Base-by-base conservation (phyloP, 441 rosid species). In the Cnidoscolus chayamansa region DNA sequence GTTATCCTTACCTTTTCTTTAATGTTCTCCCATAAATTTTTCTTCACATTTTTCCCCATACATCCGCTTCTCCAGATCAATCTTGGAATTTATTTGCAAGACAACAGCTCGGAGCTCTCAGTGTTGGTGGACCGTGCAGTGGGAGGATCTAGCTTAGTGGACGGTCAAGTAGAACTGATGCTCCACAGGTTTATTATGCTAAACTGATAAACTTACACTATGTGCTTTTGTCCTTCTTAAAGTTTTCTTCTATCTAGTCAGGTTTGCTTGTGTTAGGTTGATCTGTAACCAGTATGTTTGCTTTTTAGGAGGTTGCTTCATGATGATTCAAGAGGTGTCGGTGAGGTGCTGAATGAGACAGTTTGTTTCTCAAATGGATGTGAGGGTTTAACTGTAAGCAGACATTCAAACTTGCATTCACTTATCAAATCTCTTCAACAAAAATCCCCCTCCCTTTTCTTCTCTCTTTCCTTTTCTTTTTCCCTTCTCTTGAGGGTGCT, bases 141-240 rank as follows among this genome's bases (percentile, higher is more conserved):
- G 47, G 98, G 96, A 80, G 98, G 96, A 76, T 87, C 97, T 10
- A 90, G 96, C 84, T 53, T 91, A 70, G 87, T 76, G 49, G 98
- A 94, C 74, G 98, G 98, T 63, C 93, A 94, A 83, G 74, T 94
- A 76, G 98, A 91, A 85, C 81, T 94, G 75, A 91, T 94, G 97
- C 97, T 91, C 70, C 97, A 91, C 68, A 91, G 98, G 98, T 93
- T 56, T 76, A 80, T 77, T 40, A 58, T 20, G 69, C 31, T 43
- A 32, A 17, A 40, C 19, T 15, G 30, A 31, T 2, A 5, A 37
- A 55, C 31, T 40, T 1, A 13, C 31, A 43, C 66, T 31, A 20
- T 53, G 17, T 10, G 20, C 5, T 30, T 16, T 25, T 67, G 48
- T 67, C 30, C 32, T 40, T 37, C 61, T 16, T 56, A 54, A 17